Evolutionary conservation across 2,329 filamentous ascomycete genomes (phyloP).

Genomic region (Curvularia spicifera): DNA sequence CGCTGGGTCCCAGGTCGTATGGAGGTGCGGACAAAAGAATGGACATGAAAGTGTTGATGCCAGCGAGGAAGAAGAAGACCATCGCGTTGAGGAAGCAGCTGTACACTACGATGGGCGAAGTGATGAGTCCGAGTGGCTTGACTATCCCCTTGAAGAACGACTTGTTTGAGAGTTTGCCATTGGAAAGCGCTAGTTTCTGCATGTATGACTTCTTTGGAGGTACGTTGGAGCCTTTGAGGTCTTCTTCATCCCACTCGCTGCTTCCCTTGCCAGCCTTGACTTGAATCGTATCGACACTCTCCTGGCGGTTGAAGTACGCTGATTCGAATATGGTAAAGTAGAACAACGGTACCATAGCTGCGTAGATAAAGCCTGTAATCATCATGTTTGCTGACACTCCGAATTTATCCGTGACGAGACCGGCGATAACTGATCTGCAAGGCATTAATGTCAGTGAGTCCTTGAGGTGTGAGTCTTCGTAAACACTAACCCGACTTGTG

Average conservation of each 20-base stretch:
- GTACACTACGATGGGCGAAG: conserved; percentile 20
- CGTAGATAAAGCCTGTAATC: conserved; percentile 18
- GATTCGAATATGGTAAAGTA: conserved; percentile 23
- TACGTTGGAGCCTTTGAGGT: conserved; percentile 10
- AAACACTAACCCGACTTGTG: conserved; percentile 18
- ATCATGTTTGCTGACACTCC: conserved; percentile 19
- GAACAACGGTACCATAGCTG: conserved; percentile 13
- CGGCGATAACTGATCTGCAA: conserved; percentile 8
- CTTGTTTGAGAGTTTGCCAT: conserved; percentile 16
- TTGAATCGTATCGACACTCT: conserved; percentile 6
- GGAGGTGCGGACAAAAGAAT: conserved; percentile 20
- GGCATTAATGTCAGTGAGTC: neutral
- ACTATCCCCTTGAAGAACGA: conserved; percentile 21
- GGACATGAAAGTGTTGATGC: conserved; percentile 19
- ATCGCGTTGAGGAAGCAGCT: conserved; percentile 21
- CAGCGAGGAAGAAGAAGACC: conserved; percentile 19
- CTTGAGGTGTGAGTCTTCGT: too few relatives aligned
- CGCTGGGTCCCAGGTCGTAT: conserved; percentile 17
- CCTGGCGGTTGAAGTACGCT: conserved; percentile 17
- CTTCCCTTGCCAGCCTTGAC: conserved; percentile 12
- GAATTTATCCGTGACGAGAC: conserved; percentile 19
- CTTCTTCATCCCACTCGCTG: conserved; percentile 14
- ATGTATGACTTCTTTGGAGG: conserved; percentile 11
- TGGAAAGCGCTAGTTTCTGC: conserved; percentile 13
- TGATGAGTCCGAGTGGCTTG: conserved; percentile 20